Evolutionary conservation across 768 basidiomycete species (phyloP).

Genomic region (Rhizopogon sp.): DNA sequence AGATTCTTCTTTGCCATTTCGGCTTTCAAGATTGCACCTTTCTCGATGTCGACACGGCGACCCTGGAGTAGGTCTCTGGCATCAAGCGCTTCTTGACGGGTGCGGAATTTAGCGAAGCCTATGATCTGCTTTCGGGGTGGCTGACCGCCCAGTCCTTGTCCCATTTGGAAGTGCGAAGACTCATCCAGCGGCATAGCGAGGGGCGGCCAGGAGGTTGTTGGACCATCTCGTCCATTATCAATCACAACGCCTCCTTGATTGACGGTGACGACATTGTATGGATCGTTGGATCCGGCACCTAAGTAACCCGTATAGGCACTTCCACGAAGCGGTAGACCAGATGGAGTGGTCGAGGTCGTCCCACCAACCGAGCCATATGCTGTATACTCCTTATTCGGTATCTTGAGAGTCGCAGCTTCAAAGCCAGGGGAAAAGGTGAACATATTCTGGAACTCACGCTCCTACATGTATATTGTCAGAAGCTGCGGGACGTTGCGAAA

Average conservation of each 20-base stretch:
- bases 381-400: conserved; percentile 88
- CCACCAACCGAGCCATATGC: conserved; percentile 53
- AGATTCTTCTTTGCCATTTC: conserved; percentile 99
- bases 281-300: conserved; percentile 60
- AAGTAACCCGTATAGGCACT: conserved; percentile 31
- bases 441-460: conserved; percentile 99
- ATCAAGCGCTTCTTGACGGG: conserved; percentile 78
- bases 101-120: conserved; percentile 94
- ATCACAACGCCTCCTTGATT: conserved; percentile 83
- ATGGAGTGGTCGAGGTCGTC: conserved; percentile 20
- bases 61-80: conserved; percentile 90
- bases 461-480: conserved; percentile 43
- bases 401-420: conserved; percentile 96
- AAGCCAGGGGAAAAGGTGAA: conserved; percentile 96
- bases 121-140: conserved; percentile 93
- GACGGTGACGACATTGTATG: conserved; percentile 78
- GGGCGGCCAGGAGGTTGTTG: conserved; percentile 63
- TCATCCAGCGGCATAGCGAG: conserved; percentile 29
- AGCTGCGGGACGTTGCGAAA: conserved; percentile 1
- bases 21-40: conserved; percentile 89
- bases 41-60: conserved; percentile 86
- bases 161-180: conserved; percentile 27
- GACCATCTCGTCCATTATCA: conserved; percentile 69
- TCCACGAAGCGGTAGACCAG: conserved; percentile 30
- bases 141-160: conserved; percentile 19